phyloP scores from a whole-genome alignment of 306 rosid genomes.

The Begonia masoniana region DNA sequence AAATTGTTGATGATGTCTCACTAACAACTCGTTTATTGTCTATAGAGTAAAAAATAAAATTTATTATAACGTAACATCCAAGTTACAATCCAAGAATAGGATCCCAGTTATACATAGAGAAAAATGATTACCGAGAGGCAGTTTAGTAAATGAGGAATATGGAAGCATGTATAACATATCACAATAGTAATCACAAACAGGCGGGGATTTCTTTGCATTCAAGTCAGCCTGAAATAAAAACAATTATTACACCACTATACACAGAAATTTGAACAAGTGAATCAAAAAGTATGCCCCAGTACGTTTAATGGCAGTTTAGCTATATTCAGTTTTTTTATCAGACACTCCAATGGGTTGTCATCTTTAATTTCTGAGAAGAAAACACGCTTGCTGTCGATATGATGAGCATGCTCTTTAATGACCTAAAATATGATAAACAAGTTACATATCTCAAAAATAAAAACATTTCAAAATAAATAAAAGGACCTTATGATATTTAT shows the following conservation, averaged over 20 bases:
- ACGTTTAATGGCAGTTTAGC: slow-evolving; percentile 29
- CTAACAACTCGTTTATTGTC: slow-evolving; percentile 24
- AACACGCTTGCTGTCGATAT: slow-evolving; percentile 45
- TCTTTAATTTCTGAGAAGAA: slow-evolving; percentile 59
- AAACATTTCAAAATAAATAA: too few relatives aligned
- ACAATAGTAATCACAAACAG: slow-evolving; percentile 35
- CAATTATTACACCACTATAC: too few relatives aligned
- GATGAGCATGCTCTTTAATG: slow-evolving; percentile 23
- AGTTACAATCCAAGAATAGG: neutral
- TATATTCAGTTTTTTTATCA: slow-evolving; percentile 27
- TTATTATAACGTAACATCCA: neutral
- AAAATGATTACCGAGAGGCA: slow-evolving; percentile 31
- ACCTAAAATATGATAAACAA: slow-evolving; percentile 21
- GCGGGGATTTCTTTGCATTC: slow-evolving; percentile 19
- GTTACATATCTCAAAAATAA: too few relatives aligned
- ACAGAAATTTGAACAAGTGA: neutral
- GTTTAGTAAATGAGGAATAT: slow-evolving; percentile 39
- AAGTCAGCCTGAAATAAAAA: slow-evolving; percentile 21
- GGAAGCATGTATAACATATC: slow-evolving; percentile 42
- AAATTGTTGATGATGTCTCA: slow-evolving; percentile 59
- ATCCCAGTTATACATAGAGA: neutral
- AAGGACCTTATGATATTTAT: neutral
- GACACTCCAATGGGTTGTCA: slow-evolving; percentile 59
- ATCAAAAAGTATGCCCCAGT: neutral
- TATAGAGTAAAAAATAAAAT: slow-evolving; percentile 6